Percentiles rank a stretch among this genome's conserved stretches.
These are phyloP conservation scores for Fusarium secorum DNA, from an alignment of 2,329 filamentous ascomycete genomes.

Conservation along the genomic window DNA sequence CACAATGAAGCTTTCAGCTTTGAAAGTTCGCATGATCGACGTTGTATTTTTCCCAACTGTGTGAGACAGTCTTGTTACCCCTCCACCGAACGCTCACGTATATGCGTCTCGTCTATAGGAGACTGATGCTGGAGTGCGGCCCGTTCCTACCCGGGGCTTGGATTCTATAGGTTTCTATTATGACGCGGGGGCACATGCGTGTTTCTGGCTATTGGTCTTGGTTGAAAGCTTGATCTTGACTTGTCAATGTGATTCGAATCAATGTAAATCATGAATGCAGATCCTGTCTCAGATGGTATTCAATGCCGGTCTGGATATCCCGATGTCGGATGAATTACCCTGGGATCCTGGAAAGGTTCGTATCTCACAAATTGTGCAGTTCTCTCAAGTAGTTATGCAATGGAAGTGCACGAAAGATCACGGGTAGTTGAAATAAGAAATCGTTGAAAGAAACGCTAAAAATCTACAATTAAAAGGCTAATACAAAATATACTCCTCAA, in stretches of 20 bases:
- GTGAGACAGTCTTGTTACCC: too few relatives aligned
- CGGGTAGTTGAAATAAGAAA: too few relatives aligned
- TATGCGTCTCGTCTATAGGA: neutral
- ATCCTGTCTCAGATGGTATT: neutral
- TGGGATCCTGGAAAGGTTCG: too few relatives aligned
- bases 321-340: neutral
- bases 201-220: neutral
- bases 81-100: too few relatives aligned
- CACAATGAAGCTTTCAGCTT: neutral
- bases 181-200: neutral
- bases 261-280: neutral
- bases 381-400: too few relatives aligned
- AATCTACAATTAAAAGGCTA: neutral
- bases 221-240: neutral
- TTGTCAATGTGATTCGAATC: neutral
- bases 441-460: neutral
- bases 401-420: too few relatives aligned
- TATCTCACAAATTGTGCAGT: too few relatives aligned
- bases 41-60: neutral
- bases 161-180: neutral
- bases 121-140: neutral
- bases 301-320: neutral
- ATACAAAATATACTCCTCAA: neutral
- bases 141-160: neutral
- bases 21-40: neutral